A percentile compares a stretch with the other conserved stretches of the same genome.
Conservation (phyloP, 1,284 basidiomycete genomes). For the Papiliotrema terrestris region DNA sequence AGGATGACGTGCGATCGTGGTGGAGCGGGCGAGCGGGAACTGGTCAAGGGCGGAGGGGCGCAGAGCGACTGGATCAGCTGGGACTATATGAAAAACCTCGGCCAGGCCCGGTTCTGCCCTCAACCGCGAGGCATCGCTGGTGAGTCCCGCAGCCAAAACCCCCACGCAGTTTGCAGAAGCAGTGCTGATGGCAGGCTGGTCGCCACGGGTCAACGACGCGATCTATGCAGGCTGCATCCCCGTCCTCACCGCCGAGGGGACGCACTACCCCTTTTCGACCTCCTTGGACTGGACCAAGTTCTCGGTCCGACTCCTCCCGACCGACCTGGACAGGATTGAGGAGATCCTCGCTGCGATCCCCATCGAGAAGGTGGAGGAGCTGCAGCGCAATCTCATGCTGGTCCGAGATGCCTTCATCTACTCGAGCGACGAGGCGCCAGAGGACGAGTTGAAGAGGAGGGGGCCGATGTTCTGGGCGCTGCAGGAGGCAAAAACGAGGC, state of each 20-base stretch:
- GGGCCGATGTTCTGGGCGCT: conserved; percentile 51
- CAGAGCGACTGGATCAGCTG: conserved; percentile 36
- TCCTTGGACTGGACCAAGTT: conserved; percentile 51
- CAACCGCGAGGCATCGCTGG: conserved; percentile 49
- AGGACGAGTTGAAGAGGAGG: conserved; percentile 40
- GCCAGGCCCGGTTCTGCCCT: conserved; percentile 49
- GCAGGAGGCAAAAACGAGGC: conserved; percentile 47
- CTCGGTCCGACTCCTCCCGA: conserved; percentile 49
- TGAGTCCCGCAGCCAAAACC: conserved; percentile 14
- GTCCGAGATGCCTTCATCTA: conserved; percentile 52
- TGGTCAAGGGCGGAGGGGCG: conserved; percentile 38
- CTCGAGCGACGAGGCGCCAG: conserved; percentile 40
- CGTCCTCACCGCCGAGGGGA: conserved; percentile 50
- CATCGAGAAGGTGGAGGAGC: conserved; percentile 41
- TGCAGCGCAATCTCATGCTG: conserved; percentile 50
- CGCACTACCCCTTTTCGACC: conserved; percentile 50
- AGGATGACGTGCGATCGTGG: conserved; percentile 44
- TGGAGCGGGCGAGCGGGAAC: conserved; percentile 35
- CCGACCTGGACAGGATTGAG: conserved; percentile 49
- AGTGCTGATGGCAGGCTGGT: conserved; percentile 38
- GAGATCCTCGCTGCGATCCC: conserved; percentile 47
- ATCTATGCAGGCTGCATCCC: conserved; percentile 54
- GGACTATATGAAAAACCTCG: conserved; percentile 50
- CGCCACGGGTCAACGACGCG: conserved; percentile 51
- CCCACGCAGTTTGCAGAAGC: too few species aligned